phyloP scores from a whole-genome alignment of 2,329 filamentous ascomycete species.

The Penicillium sclerotigenum region DNA sequence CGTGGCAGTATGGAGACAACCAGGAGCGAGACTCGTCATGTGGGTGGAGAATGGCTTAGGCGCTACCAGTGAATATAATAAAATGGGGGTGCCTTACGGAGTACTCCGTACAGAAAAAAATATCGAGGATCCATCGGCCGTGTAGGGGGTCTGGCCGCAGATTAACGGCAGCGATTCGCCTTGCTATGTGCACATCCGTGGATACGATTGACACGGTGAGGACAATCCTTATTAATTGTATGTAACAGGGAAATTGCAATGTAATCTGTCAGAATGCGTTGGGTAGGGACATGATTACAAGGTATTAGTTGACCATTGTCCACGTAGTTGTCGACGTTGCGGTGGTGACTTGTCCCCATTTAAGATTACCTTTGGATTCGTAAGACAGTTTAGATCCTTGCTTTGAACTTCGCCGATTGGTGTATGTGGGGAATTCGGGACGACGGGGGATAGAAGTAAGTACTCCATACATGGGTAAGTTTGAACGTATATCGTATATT shows the following conservation, averaged over 20 bases:
- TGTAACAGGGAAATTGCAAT: background rate
- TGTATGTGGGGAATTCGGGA: conserved; percentile 15
- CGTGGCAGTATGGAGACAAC: background rate
- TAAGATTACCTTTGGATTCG: conserved; percentile 10
- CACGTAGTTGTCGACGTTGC: background rate
- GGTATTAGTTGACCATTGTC: background rate
- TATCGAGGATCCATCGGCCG: conserved; percentile 5
- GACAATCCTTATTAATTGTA: conserved; percentile 1
- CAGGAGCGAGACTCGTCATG: conserved; percentile 6
- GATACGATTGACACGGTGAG: conserved; percentile 2
- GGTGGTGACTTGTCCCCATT: conserved; percentile 2
- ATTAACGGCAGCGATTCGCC: background rate
- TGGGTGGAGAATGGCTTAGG: conserved; percentile 1
- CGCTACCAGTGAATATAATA: background rate
- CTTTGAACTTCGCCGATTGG: conserved; percentile 16
- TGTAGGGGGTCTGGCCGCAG: conserved; percentile 3
- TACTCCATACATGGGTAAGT: background rate
- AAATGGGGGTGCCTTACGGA: conserved; percentile 6
- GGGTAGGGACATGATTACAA: background rate
- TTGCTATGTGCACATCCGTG: conserved; percentile 3
- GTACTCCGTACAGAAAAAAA: conserved; percentile 1
- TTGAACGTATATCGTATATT: background rate
- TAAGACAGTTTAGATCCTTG: conserved; percentile 10
- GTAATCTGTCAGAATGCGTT: background rate
- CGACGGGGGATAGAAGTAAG: conserved; percentile 4